Conservation (phyloP, 1,284 basidiomycete species). For the Ganoderma lucidum region DNA sequence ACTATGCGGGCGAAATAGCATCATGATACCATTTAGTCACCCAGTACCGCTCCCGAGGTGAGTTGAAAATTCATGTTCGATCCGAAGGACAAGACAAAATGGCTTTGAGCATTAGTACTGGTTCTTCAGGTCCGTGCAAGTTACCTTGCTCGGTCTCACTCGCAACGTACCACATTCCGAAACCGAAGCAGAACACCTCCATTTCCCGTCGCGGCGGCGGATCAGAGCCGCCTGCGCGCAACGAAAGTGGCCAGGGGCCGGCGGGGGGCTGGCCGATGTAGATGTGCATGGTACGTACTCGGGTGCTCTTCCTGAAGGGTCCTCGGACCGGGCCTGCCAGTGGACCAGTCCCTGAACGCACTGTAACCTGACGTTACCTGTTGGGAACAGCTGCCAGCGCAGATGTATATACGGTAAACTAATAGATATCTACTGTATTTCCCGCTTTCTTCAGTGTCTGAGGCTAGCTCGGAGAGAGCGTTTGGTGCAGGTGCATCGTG, state of each 20-base stretch:
- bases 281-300: not conserved
- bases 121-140: not conserved
- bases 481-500: not conserved
- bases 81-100: not conserved
- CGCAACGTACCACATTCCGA: not conserved
- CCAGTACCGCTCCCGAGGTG: not conserved
- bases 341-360: not conserved
- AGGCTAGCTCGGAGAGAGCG: not conserved
- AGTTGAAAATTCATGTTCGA: not conserved
- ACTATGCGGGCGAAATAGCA: not conserved
- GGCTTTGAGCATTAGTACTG: not conserved
- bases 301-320: not conserved
- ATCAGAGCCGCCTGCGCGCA: not conserved
- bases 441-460: not conserved
- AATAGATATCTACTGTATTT: not conserved
- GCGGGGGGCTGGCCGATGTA: not conserved
- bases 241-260: not conserved
- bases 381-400: not conserved
- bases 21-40: not conserved
- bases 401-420: not conserved
- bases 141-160: not conserved
- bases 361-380: not conserved
- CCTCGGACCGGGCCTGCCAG: not conserved
- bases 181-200: not conserved
- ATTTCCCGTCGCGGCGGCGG: not conserved